These are phyloP conservation scores for Phytophthora crassamura DNA, from an alignment of 352 stramenopile genomes.

Conservation along the genomic window DNA sequence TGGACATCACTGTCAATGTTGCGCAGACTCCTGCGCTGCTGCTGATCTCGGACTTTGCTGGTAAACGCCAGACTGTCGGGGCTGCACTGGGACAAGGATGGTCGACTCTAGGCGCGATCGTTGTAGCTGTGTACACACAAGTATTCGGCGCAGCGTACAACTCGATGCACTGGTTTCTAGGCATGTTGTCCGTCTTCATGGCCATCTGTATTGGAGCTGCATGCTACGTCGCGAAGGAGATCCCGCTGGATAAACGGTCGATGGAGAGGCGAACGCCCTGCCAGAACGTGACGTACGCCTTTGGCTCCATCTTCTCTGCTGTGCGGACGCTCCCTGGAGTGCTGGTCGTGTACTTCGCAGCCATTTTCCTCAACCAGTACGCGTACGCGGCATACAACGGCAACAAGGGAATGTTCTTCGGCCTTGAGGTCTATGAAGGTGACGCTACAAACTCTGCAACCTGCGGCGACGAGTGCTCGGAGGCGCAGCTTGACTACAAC, in stretches of 20 bases:
- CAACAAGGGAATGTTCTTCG: constrained; percentile 72
- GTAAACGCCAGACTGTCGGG: constrained; percentile 55
- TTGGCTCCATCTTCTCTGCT: constrained; percentile 37
- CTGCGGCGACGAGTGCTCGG: constrained; percentile 46
- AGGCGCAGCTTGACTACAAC: constrained; percentile 51
- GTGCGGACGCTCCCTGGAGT: constrained; percentile 30
- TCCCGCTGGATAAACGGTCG: constrained; percentile 26
- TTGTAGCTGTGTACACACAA: constrained; percentile 58
- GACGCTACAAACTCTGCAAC: constrained; percentile 31
- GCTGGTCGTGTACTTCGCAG: constrained; percentile 35
- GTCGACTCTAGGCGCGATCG: constrained; percentile 52
- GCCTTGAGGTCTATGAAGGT: constrained; percentile 54
- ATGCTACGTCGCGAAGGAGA: constrained; percentile 43
- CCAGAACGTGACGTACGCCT: constrained; percentile 28
- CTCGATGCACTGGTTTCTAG: constrained; percentile 56
- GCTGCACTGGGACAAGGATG: constrained; percentile 54
- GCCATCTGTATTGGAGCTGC: constrained; percentile 34
- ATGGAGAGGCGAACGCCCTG: constrained; percentile 21
- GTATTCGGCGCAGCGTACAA: constrained; percentile 57
- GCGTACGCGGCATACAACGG: constrained; percentile 65
- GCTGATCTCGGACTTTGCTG: constrained; percentile 64
- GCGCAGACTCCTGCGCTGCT: constrained; percentile 51
- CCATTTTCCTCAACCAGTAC: constrained; percentile 61
- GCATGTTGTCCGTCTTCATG: constrained; percentile 59
- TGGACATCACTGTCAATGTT: constrained; percentile 71